phyloP scores from a whole-genome alignment of 1,284 basidiomycete genomes.

The Tilletia horrida region DNA sequence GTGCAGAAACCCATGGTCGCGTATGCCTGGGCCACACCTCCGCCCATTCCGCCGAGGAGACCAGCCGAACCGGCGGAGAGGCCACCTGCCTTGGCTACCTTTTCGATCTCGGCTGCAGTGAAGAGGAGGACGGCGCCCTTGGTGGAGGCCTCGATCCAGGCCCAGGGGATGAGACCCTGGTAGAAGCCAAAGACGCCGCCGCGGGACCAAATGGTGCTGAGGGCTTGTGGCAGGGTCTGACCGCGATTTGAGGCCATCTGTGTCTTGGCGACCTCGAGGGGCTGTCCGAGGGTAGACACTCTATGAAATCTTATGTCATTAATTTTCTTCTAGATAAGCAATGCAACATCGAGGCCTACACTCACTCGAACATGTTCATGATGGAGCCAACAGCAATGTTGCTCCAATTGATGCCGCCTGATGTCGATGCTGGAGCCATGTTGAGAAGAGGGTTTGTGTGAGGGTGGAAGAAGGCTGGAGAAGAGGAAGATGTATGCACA shows the following conservation, averaged over 20 bases:
- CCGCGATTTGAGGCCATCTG: constrained; percentile 58
- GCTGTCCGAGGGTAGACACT: constrained; percentile 96
- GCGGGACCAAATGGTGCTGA: constrained; percentile 81
- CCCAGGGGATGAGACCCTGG: constrained; percentile 97
- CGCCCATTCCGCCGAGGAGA: constrained; percentile 92
- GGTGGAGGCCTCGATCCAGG: constrained; percentile 99
- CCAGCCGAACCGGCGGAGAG: constrained; percentile 78
- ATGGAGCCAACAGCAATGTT: constrained; percentile 92
- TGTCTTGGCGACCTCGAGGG: constrained; percentile 96
- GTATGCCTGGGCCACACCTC: constrained; percentile 96
- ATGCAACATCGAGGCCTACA: constrained; percentile 30
- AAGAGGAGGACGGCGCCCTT: constrained; percentile 96
- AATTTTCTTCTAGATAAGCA: not conserved
- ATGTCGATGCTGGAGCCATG: constrained; percentile 64
- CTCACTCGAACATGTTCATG: constrained; percentile 75
- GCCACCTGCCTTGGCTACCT: constrained; percentile 66
- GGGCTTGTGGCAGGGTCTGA: constrained; percentile 83
- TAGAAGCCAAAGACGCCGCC: constrained; percentile 89
- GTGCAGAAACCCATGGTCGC: constrained; percentile 99
- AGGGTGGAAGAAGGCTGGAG: not conserved
- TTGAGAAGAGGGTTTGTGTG: constrained; percentile 18
- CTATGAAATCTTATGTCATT: constrained; percentile 55
- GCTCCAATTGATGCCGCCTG: constrained; percentile 81
- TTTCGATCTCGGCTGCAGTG: constrained; percentile 90
- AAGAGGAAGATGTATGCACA: no score